Evolutionary conservation across 495 filamentous ascomycete genomes (phyloP).

Genomic region (Aspergillus egyptiacus): DNA sequence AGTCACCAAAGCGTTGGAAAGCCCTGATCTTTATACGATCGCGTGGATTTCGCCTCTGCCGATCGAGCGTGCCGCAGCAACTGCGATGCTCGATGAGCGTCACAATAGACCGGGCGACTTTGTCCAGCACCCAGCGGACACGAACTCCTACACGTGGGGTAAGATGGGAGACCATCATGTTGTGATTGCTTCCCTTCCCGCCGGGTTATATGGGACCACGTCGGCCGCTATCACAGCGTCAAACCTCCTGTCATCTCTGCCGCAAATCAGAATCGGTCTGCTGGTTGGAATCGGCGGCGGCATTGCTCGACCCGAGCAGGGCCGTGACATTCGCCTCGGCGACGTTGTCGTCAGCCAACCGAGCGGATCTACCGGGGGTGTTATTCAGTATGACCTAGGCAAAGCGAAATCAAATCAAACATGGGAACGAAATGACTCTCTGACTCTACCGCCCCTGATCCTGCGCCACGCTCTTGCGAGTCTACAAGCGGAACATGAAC

Average conservation of each 20-base stretch:
- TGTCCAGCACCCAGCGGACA: slow-evolving; percentile 14
- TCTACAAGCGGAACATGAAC: background rate
- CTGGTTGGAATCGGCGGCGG: slow-evolving; percentile 37
- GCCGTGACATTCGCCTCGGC: slow-evolving; percentile 30
- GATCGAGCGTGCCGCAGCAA: slow-evolving; percentile 26
- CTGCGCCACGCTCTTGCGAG: background rate
- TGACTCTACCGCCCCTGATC: background rate
- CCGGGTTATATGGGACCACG: slow-evolving; percentile 23
- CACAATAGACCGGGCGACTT: no score
- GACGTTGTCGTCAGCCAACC: slow-evolving; percentile 34
- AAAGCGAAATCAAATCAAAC: background rate
- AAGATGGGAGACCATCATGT: slow-evolving; percentile 22
- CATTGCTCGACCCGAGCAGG: slow-evolving; percentile 10
- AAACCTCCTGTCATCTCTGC: slow-evolving; percentile 10
- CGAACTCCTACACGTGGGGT: slow-evolving; percentile 32
- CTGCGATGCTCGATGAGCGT: slow-evolving; percentile 25
- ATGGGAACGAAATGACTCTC: background rate
- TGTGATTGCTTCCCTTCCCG: slow-evolving; percentile 28
- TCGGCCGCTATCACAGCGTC: slow-evolving; percentile 20
- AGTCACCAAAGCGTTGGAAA: no score
- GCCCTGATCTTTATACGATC: no score
- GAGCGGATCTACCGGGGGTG: slow-evolving; percentile 14
- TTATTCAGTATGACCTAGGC: slow-evolving; percentile 34
- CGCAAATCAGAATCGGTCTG: slow-evolving; percentile 20
- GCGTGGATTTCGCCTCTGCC: slow-evolving; percentile 34